Conservation (phyloP, 179 eudicot species). For the Dionaea muscipula region DNA sequence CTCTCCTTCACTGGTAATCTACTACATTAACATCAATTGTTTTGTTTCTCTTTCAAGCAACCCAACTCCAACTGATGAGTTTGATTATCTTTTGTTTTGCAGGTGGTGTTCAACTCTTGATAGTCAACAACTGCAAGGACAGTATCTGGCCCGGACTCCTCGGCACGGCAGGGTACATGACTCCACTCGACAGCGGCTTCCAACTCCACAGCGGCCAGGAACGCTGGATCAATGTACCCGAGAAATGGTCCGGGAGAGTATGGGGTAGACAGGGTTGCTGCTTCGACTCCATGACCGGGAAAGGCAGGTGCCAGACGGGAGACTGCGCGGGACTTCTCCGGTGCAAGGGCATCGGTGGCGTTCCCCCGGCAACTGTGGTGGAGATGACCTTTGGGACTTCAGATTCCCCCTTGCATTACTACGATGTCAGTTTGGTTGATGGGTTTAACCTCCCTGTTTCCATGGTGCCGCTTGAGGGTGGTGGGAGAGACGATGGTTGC, state of each 20-base stretch:
- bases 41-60: too few species aligned
- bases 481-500: slow-evolving; percentile 41
- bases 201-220: slow-evolving; percentile 34
- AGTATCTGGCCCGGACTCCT: slow-evolving; percentile 83
- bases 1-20: slow-evolving; percentile 4
- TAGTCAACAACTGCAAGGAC: slow-evolving; percentile 69
- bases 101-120: slow-evolving; percentile 47
- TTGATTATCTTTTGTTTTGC: slow-evolving; percentile 5
- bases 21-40: too few species aligned
- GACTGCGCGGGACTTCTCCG: slow-evolving; percentile 55
- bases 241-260: slow-evolving; percentile 78
- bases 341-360: slow-evolving; percentile 62
- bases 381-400: slow-evolving; percentile 88
- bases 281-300: slow-evolving; percentile 31
- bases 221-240: slow-evolving; percentile 39
- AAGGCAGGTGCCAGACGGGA: slow-evolving; percentile 56
- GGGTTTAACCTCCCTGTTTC: slow-evolving; percentile 87
- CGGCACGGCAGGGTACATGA: slow-evolving; percentile 46
- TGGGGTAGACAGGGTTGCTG: slow-evolving; percentile 77
- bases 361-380: slow-evolving; percentile 74
- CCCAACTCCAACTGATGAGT: too few species aligned
- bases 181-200: slow-evolving; percentile 70
- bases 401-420: slow-evolving; percentile 50
- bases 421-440: slow-evolving; percentile 80
- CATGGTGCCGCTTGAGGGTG: slow-evolving; percentile 38